Percentiles rank a stretch among this genome's conserved stretches.
Conservation (phyloP, 2,329 filamentous ascomycete species). For the Colletotrichum euphorbiae region DNA sequence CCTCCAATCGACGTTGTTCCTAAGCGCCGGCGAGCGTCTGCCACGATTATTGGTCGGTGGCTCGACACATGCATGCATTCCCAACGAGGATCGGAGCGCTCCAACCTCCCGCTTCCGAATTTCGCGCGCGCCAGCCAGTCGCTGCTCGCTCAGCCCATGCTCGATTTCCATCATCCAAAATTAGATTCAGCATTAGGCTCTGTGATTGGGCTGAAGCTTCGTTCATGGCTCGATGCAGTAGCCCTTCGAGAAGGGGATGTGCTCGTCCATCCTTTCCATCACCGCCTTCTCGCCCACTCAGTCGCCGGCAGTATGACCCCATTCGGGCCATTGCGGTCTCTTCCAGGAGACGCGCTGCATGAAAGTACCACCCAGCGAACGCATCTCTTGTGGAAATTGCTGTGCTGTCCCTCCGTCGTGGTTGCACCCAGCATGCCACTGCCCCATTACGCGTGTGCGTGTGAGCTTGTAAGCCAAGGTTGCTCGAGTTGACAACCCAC, state of each 20-base stretch:
- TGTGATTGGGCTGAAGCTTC: conserved; percentile 49
- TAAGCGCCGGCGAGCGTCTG: conserved; percentile 43
- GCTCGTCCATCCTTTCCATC: conserved; percentile 22
- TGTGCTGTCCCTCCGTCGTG: conserved; percentile 21
- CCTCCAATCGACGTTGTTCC: conserved; percentile 32
- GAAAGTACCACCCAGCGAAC: conserved; percentile 10
- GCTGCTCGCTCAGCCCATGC: conserved; percentile 41
- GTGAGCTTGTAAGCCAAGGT: conserved; percentile 10
- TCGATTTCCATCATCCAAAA: conserved; percentile 47
- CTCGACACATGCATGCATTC: conserved; percentile 14
- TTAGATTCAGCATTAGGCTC: conserved; percentile 46
- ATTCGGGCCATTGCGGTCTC: conserved; percentile 32
- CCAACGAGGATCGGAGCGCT: conserved; percentile 36
- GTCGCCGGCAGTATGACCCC: conserved; percentile 24
- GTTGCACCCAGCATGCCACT: conserved; percentile 16
- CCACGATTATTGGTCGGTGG: conserved; percentile 36
- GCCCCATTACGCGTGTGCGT: conserved; percentile 14
- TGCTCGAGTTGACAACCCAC: conserved; percentile 31
- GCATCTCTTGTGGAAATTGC: conserved; percentile 3
- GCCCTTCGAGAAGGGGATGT: conserved; percentile 23
- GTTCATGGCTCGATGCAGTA: conserved; percentile 20
- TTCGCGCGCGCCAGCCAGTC: conserved; percentile 57
- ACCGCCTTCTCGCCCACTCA: conserved; percentile 20
- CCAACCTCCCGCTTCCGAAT: conserved; percentile 28
- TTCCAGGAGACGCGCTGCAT: conserved; percentile 32